These are phyloP conservation scores for Talaromyces sp. DNA, from an alignment of 2,329 filamentous ascomycete species.

Conservation along the genomic window DNA sequence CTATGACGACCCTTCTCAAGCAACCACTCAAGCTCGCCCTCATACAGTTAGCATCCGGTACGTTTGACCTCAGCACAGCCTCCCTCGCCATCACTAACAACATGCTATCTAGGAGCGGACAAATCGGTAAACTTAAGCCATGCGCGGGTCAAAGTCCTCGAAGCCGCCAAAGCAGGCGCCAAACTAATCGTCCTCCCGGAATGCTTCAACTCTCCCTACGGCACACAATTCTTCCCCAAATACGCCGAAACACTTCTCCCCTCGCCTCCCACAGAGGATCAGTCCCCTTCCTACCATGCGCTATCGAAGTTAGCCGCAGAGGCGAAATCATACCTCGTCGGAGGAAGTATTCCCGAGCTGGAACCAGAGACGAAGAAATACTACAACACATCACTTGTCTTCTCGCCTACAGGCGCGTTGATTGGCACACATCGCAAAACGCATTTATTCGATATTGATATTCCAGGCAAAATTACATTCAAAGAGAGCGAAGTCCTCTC, in stretches of 20 bases:
- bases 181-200: constrained; percentile 89
- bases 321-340: constrained; percentile 75
- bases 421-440: constrained; percentile 90
- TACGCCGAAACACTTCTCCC: constrained; percentile 89
- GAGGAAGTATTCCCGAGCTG: constrained; percentile 88
- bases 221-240: constrained; percentile 81
- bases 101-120: constrained; percentile 58
- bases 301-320: constrained; percentile 76
- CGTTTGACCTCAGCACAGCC: constrained; percentile 18
- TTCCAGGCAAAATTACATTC: constrained; percentile 91
- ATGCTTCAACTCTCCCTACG: constrained; percentile 99
- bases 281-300: constrained; percentile 81
- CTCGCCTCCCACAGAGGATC: constrained; percentile 65
- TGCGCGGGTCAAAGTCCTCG: constrained; percentile 76
- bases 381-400: constrained; percentile 89
- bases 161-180: constrained; percentile 72
- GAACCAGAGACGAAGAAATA: constrained; percentile 64
- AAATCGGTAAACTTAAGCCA: constrained; percentile 80
- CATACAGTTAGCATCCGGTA: constrained; percentile 74
- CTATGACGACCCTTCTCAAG: constrained; percentile 62
- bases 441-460: constrained; percentile 96
- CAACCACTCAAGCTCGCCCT: constrained; percentile 75
- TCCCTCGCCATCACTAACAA: background rate
- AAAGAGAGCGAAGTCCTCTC: constrained; percentile 84
- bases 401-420: constrained; percentile 72